Conservation (phyloP, 2,329 filamentous ascomycete species). For the Ophidiomyces ophidiicola region DNA sequence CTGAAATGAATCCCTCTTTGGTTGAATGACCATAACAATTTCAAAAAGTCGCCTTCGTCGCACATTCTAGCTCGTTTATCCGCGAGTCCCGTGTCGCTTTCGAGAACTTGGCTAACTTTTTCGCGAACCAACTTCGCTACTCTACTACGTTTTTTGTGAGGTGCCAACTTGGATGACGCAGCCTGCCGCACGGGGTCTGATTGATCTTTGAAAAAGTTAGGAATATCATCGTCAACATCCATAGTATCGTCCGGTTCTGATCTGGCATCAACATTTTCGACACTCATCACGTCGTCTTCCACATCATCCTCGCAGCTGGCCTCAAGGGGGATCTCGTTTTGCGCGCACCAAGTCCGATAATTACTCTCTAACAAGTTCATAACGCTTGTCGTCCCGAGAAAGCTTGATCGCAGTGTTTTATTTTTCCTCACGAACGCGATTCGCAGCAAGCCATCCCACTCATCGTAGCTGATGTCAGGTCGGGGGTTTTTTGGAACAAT, state of each 20-base stretch:
- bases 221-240: conserved; percentile 49
- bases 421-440: conserved; percentile 82
- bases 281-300: conserved; percentile 28
- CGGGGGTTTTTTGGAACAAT: conserved; percentile 77
- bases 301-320: conserved; percentile 41
- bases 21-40: conserved; percentile 71
- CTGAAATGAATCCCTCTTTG: conserved; percentile 87
- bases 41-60: conserved; percentile 85
- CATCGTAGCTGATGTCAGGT: conserved; percentile 81
- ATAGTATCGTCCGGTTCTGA: conserved; percentile 41
- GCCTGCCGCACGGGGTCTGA: conserved; percentile 28
- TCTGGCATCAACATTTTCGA: conserved; percentile 24
- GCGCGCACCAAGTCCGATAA: conserved; percentile 79
- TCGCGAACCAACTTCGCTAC: conserved; percentile 69
- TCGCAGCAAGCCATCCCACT: conserved; percentile 82
- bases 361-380: conserved; percentile 75
- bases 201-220: conserved; percentile 68
- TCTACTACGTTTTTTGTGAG: conserved; percentile 63
- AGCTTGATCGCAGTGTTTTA: conserved; percentile 71
- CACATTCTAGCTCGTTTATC: conserved; percentile 76
- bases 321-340: conserved; percentile 68
- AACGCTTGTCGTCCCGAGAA: conserved; percentile 67
- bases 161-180: conserved; percentile 43
- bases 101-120: conserved; percentile 76
- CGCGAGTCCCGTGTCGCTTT: conserved; percentile 64